Evolutionary conservation across 2,329 filamentous ascomycete species (phyloP).

Genomic region (Aspergillus phoenicis): DNA sequence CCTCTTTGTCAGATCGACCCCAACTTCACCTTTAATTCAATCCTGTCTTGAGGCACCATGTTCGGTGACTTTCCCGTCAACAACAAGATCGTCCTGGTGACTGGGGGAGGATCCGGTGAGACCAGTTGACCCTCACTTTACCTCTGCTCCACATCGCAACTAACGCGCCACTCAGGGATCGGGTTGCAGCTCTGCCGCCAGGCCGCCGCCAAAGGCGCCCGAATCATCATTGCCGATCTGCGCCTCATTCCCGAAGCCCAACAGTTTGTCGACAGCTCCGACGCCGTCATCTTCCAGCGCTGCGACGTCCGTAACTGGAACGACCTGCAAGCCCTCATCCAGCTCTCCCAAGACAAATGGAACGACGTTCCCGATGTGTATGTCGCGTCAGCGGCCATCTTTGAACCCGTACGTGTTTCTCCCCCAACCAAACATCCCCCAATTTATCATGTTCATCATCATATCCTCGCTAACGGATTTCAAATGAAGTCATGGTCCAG

Average conservation of each 20-base stretch:
- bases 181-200: not conserved
- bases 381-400: slow-evolving; percentile 8
- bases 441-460: not conserved
- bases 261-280: not conserved
- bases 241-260: slow-evolving; percentile 8
- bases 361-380: slow-evolving; percentile 9
- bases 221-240: slow-evolving; percentile 10
- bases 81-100: slow-evolving; percentile 9
- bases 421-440: too few relatives aligned
- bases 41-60: not conserved
- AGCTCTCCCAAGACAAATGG: not conserved
- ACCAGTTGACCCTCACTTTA: not conserved
- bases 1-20: not conserved
- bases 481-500: slow-evolving; percentile 1
- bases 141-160: not conserved
- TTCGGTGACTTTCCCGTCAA: slow-evolving; percentile 14
- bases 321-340: not conserved
- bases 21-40: not conserved
- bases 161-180: slow-evolving; percentile 6
- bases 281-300: not conserved
- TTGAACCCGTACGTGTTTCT: slow-evolving; percentile 9
- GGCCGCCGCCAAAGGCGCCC: not conserved
- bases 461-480: not conserved
- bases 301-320: slow-evolving; percentile 11
- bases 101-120: slow-evolving; percentile 9